Base-by-base conservation (phyloP, 768 basidiomycete species). In the Mycena floridula region DNA sequence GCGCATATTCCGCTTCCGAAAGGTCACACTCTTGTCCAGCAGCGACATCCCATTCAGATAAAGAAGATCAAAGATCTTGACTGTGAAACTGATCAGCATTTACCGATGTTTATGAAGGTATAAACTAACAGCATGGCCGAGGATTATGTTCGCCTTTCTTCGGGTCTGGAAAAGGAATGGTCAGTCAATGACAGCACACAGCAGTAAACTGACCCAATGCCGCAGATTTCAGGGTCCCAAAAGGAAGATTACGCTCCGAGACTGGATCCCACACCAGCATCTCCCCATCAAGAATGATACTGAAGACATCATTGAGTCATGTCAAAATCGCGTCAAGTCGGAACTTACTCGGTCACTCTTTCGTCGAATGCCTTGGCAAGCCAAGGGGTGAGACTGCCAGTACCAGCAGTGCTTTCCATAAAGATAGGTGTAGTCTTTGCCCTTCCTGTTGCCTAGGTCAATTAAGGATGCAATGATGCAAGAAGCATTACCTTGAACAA, bases 191-290 rank as follows among this genome's bases (percentile, higher is more conserved):
- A 28, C n/a, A 6, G 23, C 7, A 35, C 24, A 12, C 30, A 37
- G 26, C 24, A 25, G 18, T 43, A 5, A 25, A 50, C 70, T 32
- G 47, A 91, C 90, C 88, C 13, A 85, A 68, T 0, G 94, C 94
- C 35, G 92, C 91, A 0, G 92, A 89, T 64, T 99, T 99, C 40
- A 99, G 68, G 0, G 82, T 88, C 2, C 96, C 96, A 50, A 99
- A 98, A 0, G 95, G 90, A 16, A 96, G 68, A 56, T 90, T 89
- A 18, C 89, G 80, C 54, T 86, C 84, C 1, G 89, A 82, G 3
- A 86, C 71, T 0, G 95, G 95, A 62, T 98, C 96, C 88, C 89
- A 98, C 3, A 97, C 95, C 25, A 99, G 68, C 95, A 99, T 98
- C 61, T 99, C 96, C 0, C 96, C 96, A 53, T 99, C 96, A 12